phyloP scores from a whole-genome alignment of 2,329 filamentous ascomycete genomes.

The Cordyceps tenuipes region DNA sequence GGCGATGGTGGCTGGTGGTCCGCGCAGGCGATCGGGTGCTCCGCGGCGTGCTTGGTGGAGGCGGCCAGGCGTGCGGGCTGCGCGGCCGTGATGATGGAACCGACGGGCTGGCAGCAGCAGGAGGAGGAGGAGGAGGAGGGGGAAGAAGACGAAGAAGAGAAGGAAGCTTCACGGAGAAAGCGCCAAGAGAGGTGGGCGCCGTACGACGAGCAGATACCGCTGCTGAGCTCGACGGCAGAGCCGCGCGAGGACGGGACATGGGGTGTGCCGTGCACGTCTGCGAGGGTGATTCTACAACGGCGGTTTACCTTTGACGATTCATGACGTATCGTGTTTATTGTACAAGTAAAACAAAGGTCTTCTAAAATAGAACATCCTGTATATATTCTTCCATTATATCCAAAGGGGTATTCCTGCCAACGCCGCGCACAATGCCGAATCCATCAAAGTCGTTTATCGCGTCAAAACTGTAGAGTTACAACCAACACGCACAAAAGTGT shows the following conservation, averaged over 20 bases:
- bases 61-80: slow-evolving; percentile 38
- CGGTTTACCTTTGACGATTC: slow-evolving; percentile 47
- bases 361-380: neutral
- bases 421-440: neutral
- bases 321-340: neutral
- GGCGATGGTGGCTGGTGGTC: slow-evolving; percentile 68
- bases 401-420: slow-evolving; percentile 6
- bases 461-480: slow-evolving; percentile 1
- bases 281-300: slow-evolving; percentile 48
- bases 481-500: neutral
- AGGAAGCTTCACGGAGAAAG: neutral
- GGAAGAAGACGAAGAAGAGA: no score
- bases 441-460: neutral
- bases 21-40: slow-evolving; percentile 60
- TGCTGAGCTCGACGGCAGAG: slow-evolving; percentile 49
- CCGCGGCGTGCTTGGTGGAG: slow-evolving; percentile 56
- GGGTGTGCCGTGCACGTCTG: slow-evolving; percentile 50
- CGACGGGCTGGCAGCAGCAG: slow-evolving; percentile 25
- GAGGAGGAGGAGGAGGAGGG: neutral
- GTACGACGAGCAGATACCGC: slow-evolving; percentile 46
- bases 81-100: slow-evolving; percentile 40
- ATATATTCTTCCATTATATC: neutral
- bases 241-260: slow-evolving; percentile 43
- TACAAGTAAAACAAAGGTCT: no score
- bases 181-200: neutral